Conservation (phyloP, 129 eudicot genomes). For the Heracleum sosnowskyi region DNA sequence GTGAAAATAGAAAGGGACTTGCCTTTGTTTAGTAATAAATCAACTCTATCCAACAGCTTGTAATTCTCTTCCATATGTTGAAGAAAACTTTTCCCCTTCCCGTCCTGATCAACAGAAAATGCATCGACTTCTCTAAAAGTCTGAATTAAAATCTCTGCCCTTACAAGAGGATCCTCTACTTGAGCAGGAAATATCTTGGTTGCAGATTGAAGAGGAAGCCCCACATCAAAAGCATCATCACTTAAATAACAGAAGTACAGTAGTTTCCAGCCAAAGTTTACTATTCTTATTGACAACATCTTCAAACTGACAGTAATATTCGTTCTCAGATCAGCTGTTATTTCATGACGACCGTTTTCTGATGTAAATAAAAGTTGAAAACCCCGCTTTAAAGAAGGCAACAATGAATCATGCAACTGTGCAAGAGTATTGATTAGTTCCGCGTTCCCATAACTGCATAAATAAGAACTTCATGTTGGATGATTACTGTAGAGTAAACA, state of each 20-base stretch:
- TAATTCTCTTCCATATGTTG: slow-evolving; percentile 57
- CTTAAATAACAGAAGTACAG: slow-evolving; percentile 55
- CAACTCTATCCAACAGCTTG: slow-evolving; percentile 48
- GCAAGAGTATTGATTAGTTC: slow-evolving; percentile 68
- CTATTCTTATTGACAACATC: slow-evolving; percentile 64
- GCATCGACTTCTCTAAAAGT: slow-evolving; percentile 61
- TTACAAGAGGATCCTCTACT: slow-evolving; percentile 82
- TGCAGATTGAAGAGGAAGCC: slow-evolving; percentile 47
- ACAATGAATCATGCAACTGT: slow-evolving; percentile 69
- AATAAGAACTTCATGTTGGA: slow-evolving; percentile 14
- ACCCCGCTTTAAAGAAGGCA: slow-evolving; percentile 69
- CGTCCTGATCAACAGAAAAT: slow-evolving; percentile 35
- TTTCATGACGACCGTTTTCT: slow-evolving; percentile 19
- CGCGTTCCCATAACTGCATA: slow-evolving; percentile 68
- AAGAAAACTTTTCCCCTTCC: slow-evolving; percentile 37
- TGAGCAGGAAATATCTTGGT: slow-evolving; percentile 86
- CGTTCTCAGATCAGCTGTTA: slow-evolving; percentile 33
- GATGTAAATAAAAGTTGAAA: slow-evolving; percentile 37
- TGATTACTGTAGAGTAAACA: not conserved
- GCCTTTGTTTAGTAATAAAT: slow-evolving; percentile 48
- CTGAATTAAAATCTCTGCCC: slow-evolving; percentile 82
- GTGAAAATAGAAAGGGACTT: not conserved
- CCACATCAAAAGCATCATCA: slow-evolving; percentile 56
- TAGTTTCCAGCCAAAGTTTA: slow-evolving; percentile 70
- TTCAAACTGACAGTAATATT: slow-evolving; percentile 46